Percentiles rank a stretch among this genome's conserved stretches.
Conservation (phyloP, 2,329 filamentous ascomycete genomes). For the Malbranchea cinnamomea region DNA sequence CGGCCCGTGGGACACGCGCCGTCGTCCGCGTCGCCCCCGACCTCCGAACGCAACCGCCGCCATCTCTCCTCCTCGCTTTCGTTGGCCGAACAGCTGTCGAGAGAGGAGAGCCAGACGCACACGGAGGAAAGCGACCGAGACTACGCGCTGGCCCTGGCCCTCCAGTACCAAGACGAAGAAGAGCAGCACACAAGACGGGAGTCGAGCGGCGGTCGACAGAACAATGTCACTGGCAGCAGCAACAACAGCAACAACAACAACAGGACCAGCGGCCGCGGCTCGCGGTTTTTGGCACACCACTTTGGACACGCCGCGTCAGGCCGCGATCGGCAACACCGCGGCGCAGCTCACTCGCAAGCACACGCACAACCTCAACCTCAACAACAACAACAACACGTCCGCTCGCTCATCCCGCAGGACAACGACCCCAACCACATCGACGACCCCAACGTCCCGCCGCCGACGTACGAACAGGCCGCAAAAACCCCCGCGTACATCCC, state of each 20-base stretch:
- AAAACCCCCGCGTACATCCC: conserved; percentile 41
- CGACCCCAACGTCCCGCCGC: conserved; percentile 42
- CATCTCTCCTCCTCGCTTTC: too few relatives aligned
- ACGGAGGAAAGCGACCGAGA: conserved; percentile 58
- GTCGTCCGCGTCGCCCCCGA: conserved; percentile 8
- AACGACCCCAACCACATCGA: conserved; percentile 20
- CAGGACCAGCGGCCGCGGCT: neutral
- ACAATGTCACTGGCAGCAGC: conserved; percentile 4
- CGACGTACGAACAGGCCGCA: conserved; percentile 51
- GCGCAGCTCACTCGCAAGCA: conserved; percentile 10
- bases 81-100: too few relatives aligned
- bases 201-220: conserved; percentile 1
- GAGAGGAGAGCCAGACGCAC: conserved; percentile 22
- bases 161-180: conserved; percentile 91
- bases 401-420: conserved; percentile 29
- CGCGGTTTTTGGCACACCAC: conserved; percentile 1
- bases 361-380: conserved; percentile 8
- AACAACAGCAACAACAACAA: neutral
- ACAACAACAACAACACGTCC: conserved; percentile 16
- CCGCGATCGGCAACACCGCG: conserved; percentile 12
- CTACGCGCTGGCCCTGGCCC: conserved; percentile 73
- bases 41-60: conserved; percentile 5
- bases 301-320: conserved; percentile 4
- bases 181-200: conserved; percentile 51
- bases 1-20: conserved; percentile 54